Percentiles rank a stretch among this genome's conserved stretches.
These are phyloP conservation scores for Cutaneotrichosporon daszewskae DNA, from an alignment of 1,284 basidiomycete species.

Conservation along the genomic window DNA sequence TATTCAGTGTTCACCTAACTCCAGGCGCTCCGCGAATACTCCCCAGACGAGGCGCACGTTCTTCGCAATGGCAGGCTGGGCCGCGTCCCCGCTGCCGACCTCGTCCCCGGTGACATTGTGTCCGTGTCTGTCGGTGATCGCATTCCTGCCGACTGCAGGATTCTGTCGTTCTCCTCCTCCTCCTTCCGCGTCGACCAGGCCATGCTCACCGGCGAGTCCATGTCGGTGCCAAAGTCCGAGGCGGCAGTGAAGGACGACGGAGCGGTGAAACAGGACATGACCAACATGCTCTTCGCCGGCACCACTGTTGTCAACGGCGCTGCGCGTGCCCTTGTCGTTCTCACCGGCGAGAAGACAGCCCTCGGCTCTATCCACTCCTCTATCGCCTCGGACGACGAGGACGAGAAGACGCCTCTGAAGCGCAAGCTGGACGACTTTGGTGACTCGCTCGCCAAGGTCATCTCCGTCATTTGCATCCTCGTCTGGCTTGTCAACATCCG, in stretches of 20 bases:
- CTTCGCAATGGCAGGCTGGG: slow-evolving; percentile 64
- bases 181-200: slow-evolving; percentile 92
- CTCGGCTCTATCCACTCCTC: slow-evolving; percentile 94
- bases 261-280: slow-evolving; percentile 94
- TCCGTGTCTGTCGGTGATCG: slow-evolving; percentile 86
- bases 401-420: slow-evolving; percentile 91
- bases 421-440: slow-evolving; percentile 95
- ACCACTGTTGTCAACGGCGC: slow-evolving; percentile 90
- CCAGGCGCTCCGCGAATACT: slow-evolving; percentile 88
- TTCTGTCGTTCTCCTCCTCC: slow-evolving; percentile 74
- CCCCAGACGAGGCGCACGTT: slow-evolving; percentile 90
- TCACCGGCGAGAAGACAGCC: slow-evolving; percentile 77
- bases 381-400: slow-evolving; percentile 54
- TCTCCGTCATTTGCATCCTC: slow-evolving; percentile 86
- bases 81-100: slow-evolving; percentile 72
- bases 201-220: slow-evolving; percentile 86
- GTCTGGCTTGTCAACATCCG: slow-evolving; percentile 94
- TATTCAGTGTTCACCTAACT: background rate
- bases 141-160: slow-evolving; percentile 84
- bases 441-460: slow-evolving; percentile 91
- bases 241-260: slow-evolving; percentile 60
- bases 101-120: slow-evolving; percentile 91
- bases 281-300: slow-evolving; percentile 88
- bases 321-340: slow-evolving; percentile 75
- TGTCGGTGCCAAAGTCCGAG: slow-evolving; percentile 73